Evolutionary conservation across 495 filamentous ascomycete genomes (phyloP).

Genomic region (Penicillium coprophilum): DNA sequence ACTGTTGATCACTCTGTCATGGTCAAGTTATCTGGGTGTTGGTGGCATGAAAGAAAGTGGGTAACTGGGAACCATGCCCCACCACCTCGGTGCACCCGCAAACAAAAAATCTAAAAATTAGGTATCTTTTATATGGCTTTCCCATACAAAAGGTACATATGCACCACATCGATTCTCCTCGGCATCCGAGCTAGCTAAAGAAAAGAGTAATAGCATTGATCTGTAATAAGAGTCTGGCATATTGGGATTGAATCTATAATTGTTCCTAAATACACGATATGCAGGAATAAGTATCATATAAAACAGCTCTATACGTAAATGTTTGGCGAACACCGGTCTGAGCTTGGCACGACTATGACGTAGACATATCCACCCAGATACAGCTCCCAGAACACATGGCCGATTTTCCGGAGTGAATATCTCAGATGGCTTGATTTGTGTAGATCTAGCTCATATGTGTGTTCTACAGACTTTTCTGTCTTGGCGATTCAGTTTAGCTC

Average conservation of each 20-base stretch:
- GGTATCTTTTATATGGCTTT: not conserved
- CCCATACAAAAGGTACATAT: not conserved
- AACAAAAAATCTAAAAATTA: not conserved
- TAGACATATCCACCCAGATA: not conserved
- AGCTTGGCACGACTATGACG: not conserved
- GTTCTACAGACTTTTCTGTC: not conserved
- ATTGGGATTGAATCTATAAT: too few species aligned
- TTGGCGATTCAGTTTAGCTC: not conserved
- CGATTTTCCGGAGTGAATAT: not conserved
- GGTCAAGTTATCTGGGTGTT: constrained; percentile 11
- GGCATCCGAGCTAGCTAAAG: not conserved
- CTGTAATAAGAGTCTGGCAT: too few species aligned
- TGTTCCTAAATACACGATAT: too few species aligned
- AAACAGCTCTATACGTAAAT: too few species aligned
- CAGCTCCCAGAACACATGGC: not conserved
- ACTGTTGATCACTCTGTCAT: constrained; percentile 18
- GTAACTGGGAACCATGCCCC: not conserved
- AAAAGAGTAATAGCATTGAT: not conserved
- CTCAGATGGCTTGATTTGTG: not conserved
- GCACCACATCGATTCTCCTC: not conserved
- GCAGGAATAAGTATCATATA: too few species aligned
- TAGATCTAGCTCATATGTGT: not conserved
- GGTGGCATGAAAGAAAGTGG: constrained; percentile 23
- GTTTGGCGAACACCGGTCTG: not conserved
- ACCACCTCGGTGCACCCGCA: constrained; percentile 31